Base-by-base conservation (phyloP, 2,329 filamentous ascomycete species). In the Talaromyces marneffei region DNA sequence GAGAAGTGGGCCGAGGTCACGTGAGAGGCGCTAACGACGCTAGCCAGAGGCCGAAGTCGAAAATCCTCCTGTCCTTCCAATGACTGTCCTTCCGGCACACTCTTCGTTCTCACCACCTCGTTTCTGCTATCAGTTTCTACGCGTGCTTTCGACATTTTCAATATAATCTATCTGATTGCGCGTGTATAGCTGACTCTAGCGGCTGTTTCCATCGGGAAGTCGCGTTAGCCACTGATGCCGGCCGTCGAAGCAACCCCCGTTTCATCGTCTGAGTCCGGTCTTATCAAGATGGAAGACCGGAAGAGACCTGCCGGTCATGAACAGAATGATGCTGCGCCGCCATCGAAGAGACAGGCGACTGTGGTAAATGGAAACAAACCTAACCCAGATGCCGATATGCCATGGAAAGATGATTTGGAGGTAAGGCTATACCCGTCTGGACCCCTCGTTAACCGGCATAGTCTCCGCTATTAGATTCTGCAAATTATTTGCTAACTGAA, bases 281-380 rank as follows among this genome's bases (percentile, higher is more conserved):
- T 90, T 80, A 82, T 87, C 69, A 96, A 94, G 85, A 99, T 97
- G 93, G 94, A 99, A 85, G 94, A 97, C 83, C 91, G 94, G 85
- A 99, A 99, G 85, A 87, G 94, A 85, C 89, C 92, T 74, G 90
- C 92, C 74, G 84, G 89, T 69, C 84, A 85, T 78, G 89, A 88
- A 74, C 81, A 85, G 71, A 90, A 94, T 76, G 91, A 97, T 69
- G 82, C 90, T 72, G 90, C 89, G 67, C 93, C 93, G 67, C 92
- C 93, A 23, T 89, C 87, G 73, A 99, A 97, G 83, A 89, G 92
- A 78, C 90, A 96, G 76, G 90, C 91, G 60, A 83, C 81, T 63
- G 84, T 93, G 67, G 65, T 75, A 57, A 97, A 96, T 82, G 79
- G 82, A 65, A 82, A 79, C 70, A 85, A 83, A 69, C 79, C 83